Percentiles rank a stretch among this genome's conserved stretches.
Evolutionary conservation across 1,284 basidiomycete species (phyloP).

Genomic region (Caloboletus inedulis): DNA sequence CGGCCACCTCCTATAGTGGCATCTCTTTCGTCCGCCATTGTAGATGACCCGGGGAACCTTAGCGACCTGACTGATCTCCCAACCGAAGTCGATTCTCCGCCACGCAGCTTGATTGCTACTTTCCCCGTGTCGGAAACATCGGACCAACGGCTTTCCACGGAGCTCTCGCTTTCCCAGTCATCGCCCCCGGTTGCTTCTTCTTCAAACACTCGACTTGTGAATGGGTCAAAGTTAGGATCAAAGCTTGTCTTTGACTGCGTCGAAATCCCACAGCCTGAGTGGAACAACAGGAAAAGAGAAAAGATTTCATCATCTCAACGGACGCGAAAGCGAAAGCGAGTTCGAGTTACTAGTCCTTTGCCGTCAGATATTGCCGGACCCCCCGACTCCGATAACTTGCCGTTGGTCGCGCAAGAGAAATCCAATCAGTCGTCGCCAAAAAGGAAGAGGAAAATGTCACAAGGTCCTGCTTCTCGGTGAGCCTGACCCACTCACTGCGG

Average conservation of each 20-base stretch:
- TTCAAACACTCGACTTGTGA: neutral
- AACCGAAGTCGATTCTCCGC: constrained; percentile 21
- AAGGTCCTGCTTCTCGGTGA: constrained; percentile 33
- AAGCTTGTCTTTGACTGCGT: constrained; percentile 29
- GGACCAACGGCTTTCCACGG: neutral
- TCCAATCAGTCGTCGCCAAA: constrained; percentile 1
- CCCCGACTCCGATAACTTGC: neutral
- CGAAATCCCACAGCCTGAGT: constrained; percentile 15
- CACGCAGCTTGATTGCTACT: neutral
- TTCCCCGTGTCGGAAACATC: neutral
- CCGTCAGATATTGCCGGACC: neutral
- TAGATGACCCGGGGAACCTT: constrained; percentile 18
- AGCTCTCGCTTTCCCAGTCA: neutral
- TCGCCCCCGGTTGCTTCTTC: neutral
- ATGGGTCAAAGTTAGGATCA: constrained; percentile 2
- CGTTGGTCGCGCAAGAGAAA: neutral
- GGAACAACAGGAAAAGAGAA: constrained; percentile 10
- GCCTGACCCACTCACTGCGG: constrained; percentile 30
- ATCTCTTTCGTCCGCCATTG: neutral
- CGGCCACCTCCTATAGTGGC: neutral
- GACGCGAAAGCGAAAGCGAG: constrained; percentile 24
- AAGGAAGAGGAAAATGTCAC: constrained; percentile 23
- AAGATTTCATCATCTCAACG: neutral
- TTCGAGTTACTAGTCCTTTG: constrained; percentile 1
- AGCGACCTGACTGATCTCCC: constrained; percentile 32